Evolutionary conservation across 306 rosid species (phyloP).

Genomic region (Cucurbita ficifolia): DNA sequence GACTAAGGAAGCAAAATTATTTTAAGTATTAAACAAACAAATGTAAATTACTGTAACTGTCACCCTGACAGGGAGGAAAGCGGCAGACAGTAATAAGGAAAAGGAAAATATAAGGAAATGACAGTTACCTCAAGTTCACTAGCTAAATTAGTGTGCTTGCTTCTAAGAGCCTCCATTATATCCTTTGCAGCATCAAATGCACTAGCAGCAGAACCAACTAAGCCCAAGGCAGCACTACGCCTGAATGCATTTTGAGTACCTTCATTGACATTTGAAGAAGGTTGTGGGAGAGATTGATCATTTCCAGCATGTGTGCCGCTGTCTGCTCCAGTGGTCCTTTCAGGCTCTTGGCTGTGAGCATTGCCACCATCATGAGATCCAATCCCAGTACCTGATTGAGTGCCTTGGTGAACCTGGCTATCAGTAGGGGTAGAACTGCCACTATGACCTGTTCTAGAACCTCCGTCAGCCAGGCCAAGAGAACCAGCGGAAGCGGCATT

Average conservation of each 20-base stretch:
- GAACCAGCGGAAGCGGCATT: constrained; percentile 49
- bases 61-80: not conserved
- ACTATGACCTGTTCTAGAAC: constrained; percentile 59
- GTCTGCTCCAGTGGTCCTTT: constrained; percentile 75
- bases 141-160: constrained; percentile 95
- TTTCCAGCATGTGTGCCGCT: constrained; percentile 58
- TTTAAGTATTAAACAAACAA: not conserved
- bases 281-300: constrained; percentile 75
- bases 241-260: constrained; percentile 71
- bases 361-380: constrained; percentile 85
- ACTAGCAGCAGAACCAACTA: constrained; percentile 86
- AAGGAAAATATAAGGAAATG: constrained; percentile 7
- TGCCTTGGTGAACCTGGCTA: constrained; percentile 61
- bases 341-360: constrained; percentile 84
- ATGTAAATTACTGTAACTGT: not conserved
- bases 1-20: not conserved
- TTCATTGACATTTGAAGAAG: constrained; percentile 62
- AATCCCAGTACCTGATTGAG: constrained; percentile 65
- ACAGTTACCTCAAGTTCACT: constrained; percentile 82
- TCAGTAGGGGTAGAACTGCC: constrained; percentile 46
- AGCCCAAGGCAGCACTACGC: constrained; percentile 81
- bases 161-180: constrained; percentile 97
- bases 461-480: constrained; percentile 65
- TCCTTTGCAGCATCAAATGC: constrained; percentile 99
- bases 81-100: not conserved